Base-by-base conservation (phyloP, 768 basidiomycete species). In the Hypsizygus marmoreus region DNA sequence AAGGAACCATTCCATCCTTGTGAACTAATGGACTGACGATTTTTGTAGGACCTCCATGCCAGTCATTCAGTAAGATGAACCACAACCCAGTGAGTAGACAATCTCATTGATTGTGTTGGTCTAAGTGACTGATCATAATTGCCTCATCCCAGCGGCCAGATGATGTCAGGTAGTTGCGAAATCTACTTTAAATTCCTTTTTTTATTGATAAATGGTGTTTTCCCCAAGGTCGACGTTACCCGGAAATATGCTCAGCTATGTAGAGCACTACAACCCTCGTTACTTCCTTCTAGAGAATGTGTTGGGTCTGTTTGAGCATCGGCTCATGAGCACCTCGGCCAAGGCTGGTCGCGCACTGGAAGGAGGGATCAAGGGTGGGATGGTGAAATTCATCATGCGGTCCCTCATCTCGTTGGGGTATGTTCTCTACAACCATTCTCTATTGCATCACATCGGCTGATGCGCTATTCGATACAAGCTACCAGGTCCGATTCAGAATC, bases 201-300 rank as follows among this genome's bases (percentile, higher is more conserved):
- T 23, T 19, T 44, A 10, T 43, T 33, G 16, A 51, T 23, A 35
- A 40, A 41, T 33, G 46, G 41, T 49, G 10, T 28, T 1, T 47
- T 19, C 12, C 16, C 16, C 24, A 22, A 84, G 87, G 56, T 79
- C 81, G 30, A 79, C 80, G 3, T 68, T 89, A 30, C 73, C 82
- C 0, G 80, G 78, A 58, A 85, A 82, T 48, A 86, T 88, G 85
- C 68, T 89, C 6, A 79, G 80, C 17, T 84, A 77, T 47, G 81
- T 81, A 11, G 87, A 89, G 55, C 70, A 77, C 40, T 88, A 84
- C 51, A 62, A 74, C 33, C 84, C 86, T 0, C 61, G 65, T 17
- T 87, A 79, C 49, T 77, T 90, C 47, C 72, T 89, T 0, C 66
- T 91, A 16, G 88, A 91, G 58, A 91, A 91, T 62, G 88, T 91